phyloP scores from a whole-genome alignment of 331 rosid species.

The Quercus tomentella region DNA sequence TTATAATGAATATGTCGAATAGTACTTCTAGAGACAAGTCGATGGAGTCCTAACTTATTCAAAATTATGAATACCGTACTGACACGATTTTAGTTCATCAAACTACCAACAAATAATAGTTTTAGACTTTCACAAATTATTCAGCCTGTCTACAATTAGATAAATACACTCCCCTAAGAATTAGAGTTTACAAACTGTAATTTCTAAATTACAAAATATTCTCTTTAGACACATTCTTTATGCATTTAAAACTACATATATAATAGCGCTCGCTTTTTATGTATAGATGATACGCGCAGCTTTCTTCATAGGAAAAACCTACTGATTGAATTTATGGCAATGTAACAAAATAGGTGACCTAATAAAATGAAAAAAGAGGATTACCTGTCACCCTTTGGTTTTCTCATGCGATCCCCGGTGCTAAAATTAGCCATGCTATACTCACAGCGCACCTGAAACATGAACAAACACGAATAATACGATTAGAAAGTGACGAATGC shows the following conservation, averaged over 20 bases:
- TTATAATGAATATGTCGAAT: no score
- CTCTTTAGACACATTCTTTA: no score
- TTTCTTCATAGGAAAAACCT: background rate
- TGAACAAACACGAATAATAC: background rate
- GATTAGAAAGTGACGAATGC: background rate
- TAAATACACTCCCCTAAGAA: background rate
- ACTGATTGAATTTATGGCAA: background rate
- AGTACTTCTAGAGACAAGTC: no score
- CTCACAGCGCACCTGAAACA: constrained; percentile 74
- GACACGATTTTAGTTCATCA: no score
- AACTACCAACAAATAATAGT: no score
- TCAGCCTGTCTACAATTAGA: background rate
- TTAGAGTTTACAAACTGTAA: background rate
- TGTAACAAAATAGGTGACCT: background rate
- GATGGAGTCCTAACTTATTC: no score
- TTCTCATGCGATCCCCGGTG: constrained; percentile 92
- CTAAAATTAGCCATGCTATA: constrained; percentile 94
- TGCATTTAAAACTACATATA: no score
- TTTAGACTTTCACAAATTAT: background rate
- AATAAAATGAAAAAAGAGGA: background rate
- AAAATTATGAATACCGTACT: no score
- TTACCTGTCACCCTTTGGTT: constrained; percentile 89
- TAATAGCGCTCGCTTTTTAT: background rate
- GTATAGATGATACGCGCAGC: background rate
- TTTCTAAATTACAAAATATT: background rate